Conservation (phyloP, 768 basidiomycete genomes). For the Termitomyces sp. region DNA sequence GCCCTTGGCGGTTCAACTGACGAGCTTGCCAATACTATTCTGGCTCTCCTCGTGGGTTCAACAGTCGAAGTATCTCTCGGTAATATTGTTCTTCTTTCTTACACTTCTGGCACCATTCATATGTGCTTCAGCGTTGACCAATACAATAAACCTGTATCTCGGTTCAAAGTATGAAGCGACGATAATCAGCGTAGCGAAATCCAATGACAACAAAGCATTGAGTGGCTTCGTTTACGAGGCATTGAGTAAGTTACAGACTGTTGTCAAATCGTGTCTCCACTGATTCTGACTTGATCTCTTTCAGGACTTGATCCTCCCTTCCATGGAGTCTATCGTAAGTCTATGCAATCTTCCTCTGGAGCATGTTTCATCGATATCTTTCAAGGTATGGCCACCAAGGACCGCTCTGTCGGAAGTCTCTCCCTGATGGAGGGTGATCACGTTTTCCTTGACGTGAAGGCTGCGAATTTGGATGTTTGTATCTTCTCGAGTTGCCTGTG, state of each 20-base stretch:
- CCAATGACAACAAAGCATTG: slow-evolving; percentile 30
- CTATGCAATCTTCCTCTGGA: background rate
- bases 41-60: slow-evolving; percentile 65
- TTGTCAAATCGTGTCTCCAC: too few species aligned
- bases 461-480: slow-evolving; percentile 56
- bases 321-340: slow-evolving; percentile 61
- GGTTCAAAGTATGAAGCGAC: slow-evolving; percentile 37
- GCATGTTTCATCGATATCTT: background rate
- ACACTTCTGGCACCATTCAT: background rate
- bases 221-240: slow-evolving; percentile 63
- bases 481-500: background rate
- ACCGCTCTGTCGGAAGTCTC: slow-evolving; percentile 37
- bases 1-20: slow-evolving; percentile 53
- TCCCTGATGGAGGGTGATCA: slow-evolving; percentile 41
- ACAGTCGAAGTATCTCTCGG: slow-evolving; percentile 69
- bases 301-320: slow-evolving; percentile 71
- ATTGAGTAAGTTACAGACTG: slow-evolving; percentile 42
- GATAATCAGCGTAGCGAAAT: slow-evolving; percentile 31
- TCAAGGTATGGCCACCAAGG: slow-evolving; percentile 41
- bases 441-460: slow-evolving; percentile 57
- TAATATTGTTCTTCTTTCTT: slow-evolving; percentile 18
- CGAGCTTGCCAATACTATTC: slow-evolving; percentile 59
- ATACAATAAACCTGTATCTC: slow-evolving; percentile 61
- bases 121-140: slow-evolving; percentile 46
- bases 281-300: slow-evolving; percentile 5